Base-by-base conservation (phyloP, 768 basidiomycete species). In the Collybia sp. region DNA sequence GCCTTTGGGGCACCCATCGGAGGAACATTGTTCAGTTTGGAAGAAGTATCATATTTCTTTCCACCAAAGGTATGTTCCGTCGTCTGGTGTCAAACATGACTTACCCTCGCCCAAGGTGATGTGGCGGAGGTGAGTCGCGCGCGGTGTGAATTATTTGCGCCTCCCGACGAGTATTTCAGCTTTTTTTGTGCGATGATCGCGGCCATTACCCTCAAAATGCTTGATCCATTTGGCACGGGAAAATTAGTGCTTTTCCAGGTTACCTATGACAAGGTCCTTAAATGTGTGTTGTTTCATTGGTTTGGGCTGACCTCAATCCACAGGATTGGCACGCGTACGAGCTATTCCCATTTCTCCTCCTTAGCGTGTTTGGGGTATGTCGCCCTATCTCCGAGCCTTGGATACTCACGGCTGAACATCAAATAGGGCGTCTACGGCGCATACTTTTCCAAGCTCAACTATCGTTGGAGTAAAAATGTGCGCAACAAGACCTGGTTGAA, bases 151-250 rank as follows among this genome's bases (percentile, higher is more conserved):
- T 64, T 17, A 64, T 60, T 51, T 63, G 18, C 59, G 58, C 12
- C 58, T 42, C 39, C 45, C 44, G 42, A 16, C 41, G 13, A 33
- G 35, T 47, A n/a, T 59, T 47, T 44, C 58, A 95, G 92, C 57
- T 99, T 99, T 69, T 94, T 99, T 64, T 98, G 96, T 59, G 96
- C 96, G 1, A 84, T 98, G 77, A 90, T 98, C 53, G 96, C 96
- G 2, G 95, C 95, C 1, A 86, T 97, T 55, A 95, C 95, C 0
- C 71, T 99, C 38, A 79, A 84, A 66, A 86, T 94, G 49, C 82
- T 98, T 31, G 88, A 99, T 63, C 96, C 96, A 0, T 97, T 97
- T 58, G 89, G 92, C 12, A 95, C 91, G 4, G 93, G 93, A 17
- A 96, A 96, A 61, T 72, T 97, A 16, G 93, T 96, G 0, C 70